Evolutionary conservation across 2,329 filamentous ascomycete genomes (phyloP), one percentile per base, ranked within the genome.

Genomic region (Sporothrix humicola): DNA sequence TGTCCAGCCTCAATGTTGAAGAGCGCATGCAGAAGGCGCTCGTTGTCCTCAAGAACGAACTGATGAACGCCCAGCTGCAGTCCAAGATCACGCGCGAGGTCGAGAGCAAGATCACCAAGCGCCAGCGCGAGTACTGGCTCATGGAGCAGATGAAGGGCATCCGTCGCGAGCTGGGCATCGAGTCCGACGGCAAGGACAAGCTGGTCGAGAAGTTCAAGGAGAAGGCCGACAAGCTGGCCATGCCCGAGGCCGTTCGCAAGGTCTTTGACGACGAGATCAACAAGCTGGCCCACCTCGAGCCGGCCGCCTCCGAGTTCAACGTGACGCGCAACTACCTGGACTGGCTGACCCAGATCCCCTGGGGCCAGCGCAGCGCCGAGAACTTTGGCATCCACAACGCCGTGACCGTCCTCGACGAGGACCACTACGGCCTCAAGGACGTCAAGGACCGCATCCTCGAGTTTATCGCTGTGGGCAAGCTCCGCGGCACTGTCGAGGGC

Each of bases 61-160:
- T 98, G 72, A 97, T 98, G 92, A 99, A 98, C 78, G 96, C 96
- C 0, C 93, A 98, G 81, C 86, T 99, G 44, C 95, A 98, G 81
- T 95, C 93, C 73, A 99, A 98, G 86, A 98, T 99, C 74, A 94
- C 93, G 74, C 98, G 98, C 83, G 96, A 99, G 80, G 97, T 99
- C 20, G 96, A 98, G 82, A 94, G 90, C 79, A 98, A 97, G 83
- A 98, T 99, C 72, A 95, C 95, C 78, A 98, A 99, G 84, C 91
- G 95, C 44, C 96, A 99, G 81, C 91, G 96, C 71, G 96, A 99
- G 81, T 99, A 98, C 84, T 98, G 94, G 93, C 85, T 99, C 65
- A 97, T 97, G 94, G 96, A 99, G 83, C 97, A 99, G 82, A 97
- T 99, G 95, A 98, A 98, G 85, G 96, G 95, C 37, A 99, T 99